Conservation (phyloP, 2,329 filamentous ascomycete species). For the Neonectria faginata region DNA sequence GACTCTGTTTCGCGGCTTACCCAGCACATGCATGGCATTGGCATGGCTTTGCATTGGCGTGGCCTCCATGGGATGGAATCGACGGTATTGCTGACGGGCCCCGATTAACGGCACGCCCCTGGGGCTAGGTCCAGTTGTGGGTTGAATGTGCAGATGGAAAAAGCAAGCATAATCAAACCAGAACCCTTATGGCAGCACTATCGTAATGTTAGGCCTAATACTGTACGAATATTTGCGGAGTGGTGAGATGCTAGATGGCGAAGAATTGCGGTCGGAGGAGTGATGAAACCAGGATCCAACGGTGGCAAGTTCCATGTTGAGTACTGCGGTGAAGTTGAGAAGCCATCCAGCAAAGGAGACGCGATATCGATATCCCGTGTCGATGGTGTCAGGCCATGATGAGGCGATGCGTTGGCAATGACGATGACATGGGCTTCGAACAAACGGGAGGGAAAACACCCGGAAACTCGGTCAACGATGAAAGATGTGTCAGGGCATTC, state of each 20-base stretch:
- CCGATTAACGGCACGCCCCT: slow-evolving; percentile 36
- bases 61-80: slow-evolving; percentile 13
- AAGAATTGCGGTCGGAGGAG: neutral
- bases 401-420: slow-evolving; percentile 41
- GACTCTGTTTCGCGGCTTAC: slow-evolving; percentile 18
- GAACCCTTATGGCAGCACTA: slow-evolving; percentile 2
- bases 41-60: slow-evolving; percentile 8
- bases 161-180: slow-evolving; percentile 23
- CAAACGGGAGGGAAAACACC: slow-evolving; percentile 15
- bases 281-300: neutral
- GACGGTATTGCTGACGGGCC: slow-evolving; percentile 6
- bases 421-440: slow-evolving; percentile 35
- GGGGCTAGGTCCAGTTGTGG: neutral
- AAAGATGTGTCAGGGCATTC: slow-evolving; percentile 36
- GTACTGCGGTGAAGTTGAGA: neutral
- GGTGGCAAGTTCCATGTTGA: neutral
- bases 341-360: slow-evolving; percentile 36
- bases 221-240: neutral
- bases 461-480: slow-evolving; percentile 36
- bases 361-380: slow-evolving; percentile 26
- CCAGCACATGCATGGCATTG: slow-evolving; percentile 24
- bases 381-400: slow-evolving; percentile 33
- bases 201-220: neutral
- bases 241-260: neutral
- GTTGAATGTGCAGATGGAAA: slow-evolving; percentile 23